These are phyloP conservation scores for Nakazawaea laoshanensis DNA, from an alignment of 805 yeast species.

Conservation along the genomic window DNA sequence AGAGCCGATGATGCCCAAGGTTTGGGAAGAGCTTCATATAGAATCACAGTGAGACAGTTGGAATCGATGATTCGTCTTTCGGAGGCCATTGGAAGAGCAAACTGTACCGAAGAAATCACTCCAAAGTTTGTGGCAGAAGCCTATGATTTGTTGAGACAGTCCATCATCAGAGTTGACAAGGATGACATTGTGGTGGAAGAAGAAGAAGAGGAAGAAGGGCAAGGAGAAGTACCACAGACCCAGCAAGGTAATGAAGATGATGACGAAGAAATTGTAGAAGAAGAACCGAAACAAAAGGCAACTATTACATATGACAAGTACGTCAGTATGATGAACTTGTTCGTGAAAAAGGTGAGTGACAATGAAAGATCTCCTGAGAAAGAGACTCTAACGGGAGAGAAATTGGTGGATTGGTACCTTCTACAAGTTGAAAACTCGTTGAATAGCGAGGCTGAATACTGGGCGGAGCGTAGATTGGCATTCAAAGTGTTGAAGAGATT, in stretches of 20 bases:
- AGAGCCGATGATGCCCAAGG: conserved; percentile 91
- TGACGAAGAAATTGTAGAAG: background rate
- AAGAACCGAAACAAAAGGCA: conserved; percentile 23
- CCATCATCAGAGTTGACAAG: conserved; percentile 88
- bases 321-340: conserved; percentile 70
- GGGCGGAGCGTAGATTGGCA: conserved; percentile 62
- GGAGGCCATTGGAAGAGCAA: conserved; percentile 96
- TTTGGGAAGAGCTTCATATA: conserved; percentile 71
- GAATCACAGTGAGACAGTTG: conserved; percentile 95
- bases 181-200: conserved; percentile 86
- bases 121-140: conserved; percentile 90
- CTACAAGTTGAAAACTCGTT: conserved; percentile 64
- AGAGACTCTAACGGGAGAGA: conserved; percentile 50
- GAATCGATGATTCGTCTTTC: conserved; percentile 89
- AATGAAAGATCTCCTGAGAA: conserved; percentile 32
- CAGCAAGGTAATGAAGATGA: conserved; percentile 14
- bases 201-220: conserved; percentile 27
- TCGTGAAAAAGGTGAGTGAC: conserved; percentile 55
- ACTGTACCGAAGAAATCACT: conserved; percentile 82
- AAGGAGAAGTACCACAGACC: conserved; percentile 15
- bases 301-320: conserved; percentile 81
- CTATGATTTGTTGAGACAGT: conserved; percentile 77
- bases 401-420: conserved; percentile 76
- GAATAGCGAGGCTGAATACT: conserved; percentile 59
- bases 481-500: conserved; percentile 75